Evolutionary conservation across 1,139 yeast genomes (phyloP).

Genomic region (Candida mesenterica): DNA sequence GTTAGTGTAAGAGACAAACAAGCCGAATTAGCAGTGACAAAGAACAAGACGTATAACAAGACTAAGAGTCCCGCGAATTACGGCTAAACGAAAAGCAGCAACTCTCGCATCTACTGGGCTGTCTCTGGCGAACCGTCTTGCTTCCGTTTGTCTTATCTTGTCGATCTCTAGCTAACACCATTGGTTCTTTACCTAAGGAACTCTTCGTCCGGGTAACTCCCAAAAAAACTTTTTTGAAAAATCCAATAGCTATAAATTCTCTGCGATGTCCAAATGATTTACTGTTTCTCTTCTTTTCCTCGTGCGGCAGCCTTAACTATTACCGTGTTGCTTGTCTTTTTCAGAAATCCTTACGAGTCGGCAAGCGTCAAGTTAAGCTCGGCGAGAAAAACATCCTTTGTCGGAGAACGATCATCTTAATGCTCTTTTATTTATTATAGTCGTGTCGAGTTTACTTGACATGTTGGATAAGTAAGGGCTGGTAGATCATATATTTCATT

Average conservation of each 20-base stretch:
- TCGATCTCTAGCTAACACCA: no score
- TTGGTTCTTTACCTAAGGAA: no score
- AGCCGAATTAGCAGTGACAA: no score
- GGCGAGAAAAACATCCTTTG: conserved; percentile 48
- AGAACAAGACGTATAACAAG: no score
- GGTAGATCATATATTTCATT: conserved; percentile 46
- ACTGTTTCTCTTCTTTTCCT: conserved; percentile 23
- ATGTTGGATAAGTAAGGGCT: conserved; percentile 40
- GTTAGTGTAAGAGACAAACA: no score
- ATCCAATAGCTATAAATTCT: conserved; percentile 6
- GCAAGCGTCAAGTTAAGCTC: conserved; percentile 53
- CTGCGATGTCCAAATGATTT: neutral
- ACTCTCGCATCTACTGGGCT: no score
- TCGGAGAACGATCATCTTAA: conserved; percentile 47
- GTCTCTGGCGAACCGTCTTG: no score
- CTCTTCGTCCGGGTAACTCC: no score
- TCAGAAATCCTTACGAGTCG: conserved; percentile 49
- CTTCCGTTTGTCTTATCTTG: no score
- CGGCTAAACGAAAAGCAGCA: no score
- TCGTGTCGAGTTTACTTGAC: conserved; percentile 9
- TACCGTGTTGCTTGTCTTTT: conserved; percentile 58
- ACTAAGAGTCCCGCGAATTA: no score
- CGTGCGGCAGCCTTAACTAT: conserved; percentile 58
- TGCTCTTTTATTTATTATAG: conserved; percentile 42
- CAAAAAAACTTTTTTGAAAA: neutral